These are phyloP conservation scores for Penicillium janthinellum DNA, from an alignment of 2,329 filamentous ascomycete species.

Conservation along the genomic window DNA sequence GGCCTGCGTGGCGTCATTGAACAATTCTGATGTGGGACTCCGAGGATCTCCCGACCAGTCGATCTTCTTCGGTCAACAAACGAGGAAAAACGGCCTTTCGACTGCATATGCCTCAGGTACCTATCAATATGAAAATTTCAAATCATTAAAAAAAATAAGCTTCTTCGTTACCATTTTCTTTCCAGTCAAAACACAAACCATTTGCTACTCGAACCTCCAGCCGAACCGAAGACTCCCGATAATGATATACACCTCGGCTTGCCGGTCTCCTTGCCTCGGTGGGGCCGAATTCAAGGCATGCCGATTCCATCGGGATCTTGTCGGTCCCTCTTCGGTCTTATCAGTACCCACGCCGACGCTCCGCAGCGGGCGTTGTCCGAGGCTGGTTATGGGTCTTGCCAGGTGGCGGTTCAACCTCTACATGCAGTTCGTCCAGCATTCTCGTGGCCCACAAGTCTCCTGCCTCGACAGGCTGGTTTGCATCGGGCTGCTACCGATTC, in stretches of 20 bases:
- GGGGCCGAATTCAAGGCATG: conserved; percentile 12
- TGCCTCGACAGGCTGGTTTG: conserved; percentile 3
- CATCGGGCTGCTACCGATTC: conserved; percentile 19
- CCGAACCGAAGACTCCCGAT: conserved; percentile 1
- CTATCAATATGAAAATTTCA: not conserved
- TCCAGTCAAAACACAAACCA: not conserved
- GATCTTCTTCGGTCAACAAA: conserved; percentile 23
- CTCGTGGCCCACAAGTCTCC: conserved; percentile 17
- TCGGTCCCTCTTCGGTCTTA: conserved; percentile 26
- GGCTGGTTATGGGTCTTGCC: conserved; percentile 1
- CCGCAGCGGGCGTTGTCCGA: conserved; percentile 18
- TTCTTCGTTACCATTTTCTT: not conserved
- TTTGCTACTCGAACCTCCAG: not conserved
- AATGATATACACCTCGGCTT: conserved; percentile 12
- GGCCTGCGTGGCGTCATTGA: conserved; percentile 3
- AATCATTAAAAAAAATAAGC: not conserved
- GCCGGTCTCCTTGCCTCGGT: conserved; percentile 11
- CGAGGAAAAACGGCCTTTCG: conserved; percentile 10
- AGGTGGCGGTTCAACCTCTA: conserved; percentile 9
- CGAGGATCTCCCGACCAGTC: conserved; percentile 25
- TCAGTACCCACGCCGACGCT: conserved; percentile 1
- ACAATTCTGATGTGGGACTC: conserved; percentile 12
- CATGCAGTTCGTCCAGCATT: conserved; percentile 15
- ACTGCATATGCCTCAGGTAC: not conserved
- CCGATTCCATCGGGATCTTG: conserved; percentile 16